These are phyloP conservation scores for Tetrahymena borealis DNA, from an alignment of 73 alveolate species.

Conservation along the genomic window DNA sequence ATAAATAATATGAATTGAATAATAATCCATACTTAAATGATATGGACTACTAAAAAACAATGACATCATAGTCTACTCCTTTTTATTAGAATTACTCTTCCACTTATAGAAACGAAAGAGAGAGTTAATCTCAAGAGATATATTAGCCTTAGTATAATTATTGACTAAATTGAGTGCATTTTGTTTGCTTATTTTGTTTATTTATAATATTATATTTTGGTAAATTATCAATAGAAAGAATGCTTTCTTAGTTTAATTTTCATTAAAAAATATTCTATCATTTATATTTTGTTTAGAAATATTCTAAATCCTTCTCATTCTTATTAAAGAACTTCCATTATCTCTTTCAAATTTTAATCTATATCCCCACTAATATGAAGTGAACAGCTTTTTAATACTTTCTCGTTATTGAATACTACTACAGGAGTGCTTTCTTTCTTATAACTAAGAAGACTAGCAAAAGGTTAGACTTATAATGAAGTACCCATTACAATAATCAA, in stretches of 20 bases:
- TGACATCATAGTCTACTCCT: neutral
- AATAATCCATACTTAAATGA: neutral
- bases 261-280: too few relatives aligned
- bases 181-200: neutral
- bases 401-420: slow-evolving; percentile 29
- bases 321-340: neutral
- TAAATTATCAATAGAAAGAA: too few relatives aligned
- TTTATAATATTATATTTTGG: too few relatives aligned
- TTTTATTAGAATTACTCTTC: neutral
- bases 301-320: neutral
- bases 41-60: neutral
- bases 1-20: neutral
- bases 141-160: neutral
- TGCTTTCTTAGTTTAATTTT: neutral
- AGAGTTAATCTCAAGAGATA: neutral
- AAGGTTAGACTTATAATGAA: slow-evolving; percentile 42
- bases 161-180: neutral
- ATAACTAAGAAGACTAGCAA: slow-evolving; percentile 13
- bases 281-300: too few relatives aligned
- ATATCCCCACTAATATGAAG: neutral
- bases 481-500: slow-evolving; percentile 62
- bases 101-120: neutral
- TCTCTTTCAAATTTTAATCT: neutral
- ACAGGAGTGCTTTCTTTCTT: slow-evolving; percentile 17
- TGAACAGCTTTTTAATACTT: neutral